Evolutionary conservation across 805 yeast species (phyloP), one percentile per base, ranked within the genome.

Genomic region (Metschnikowia peoriensis): DNA sequence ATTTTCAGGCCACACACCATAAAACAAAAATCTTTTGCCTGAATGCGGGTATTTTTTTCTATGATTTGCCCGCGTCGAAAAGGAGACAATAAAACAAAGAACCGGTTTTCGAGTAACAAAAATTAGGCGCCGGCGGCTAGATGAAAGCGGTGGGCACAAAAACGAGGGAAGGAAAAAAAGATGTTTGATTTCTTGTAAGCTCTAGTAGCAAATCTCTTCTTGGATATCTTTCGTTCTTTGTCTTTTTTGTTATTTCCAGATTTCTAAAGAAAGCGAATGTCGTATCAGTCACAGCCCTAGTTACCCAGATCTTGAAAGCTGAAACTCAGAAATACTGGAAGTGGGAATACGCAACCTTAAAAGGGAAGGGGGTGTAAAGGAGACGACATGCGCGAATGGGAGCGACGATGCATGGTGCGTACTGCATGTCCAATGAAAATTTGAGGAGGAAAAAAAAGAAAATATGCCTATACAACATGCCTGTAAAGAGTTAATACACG

Each of bases 291-390:
- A 38, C 35, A 37, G 28, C 42, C 28, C 22, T 12, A 22, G 16
- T 17, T 41, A 44, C 45, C 41, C 41, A 41, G 50, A 47, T 41
- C 40, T 41, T 15, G 37, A 15, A 10, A 41, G 38, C 38, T 41
- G 46, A 38, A 48, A 38, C 46, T 41, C 38, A 38, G 42, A 38
- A 48, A 35, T 44, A 40, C 41, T 28, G 29, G 42, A 17, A 27
- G 43, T 41, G 51, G 43, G 46, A 42, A 35, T 15, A 29, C 32
- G 14, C 38, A 15, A 15, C 41, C 28, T 42, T 48, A 37, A 16
- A 38, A 48, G 46, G 51, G n/a, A 47, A 45, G 51, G 45, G 41
- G 43, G 46, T 28, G 42, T 17, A 38, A 42, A 42, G 42, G 46
- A 41, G 46, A 38, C 38, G 38, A 29, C 28, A 41, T 40, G 50